Evolutionary conservation across 169 alveolate genomes (phyloP), one percentile per base, ranked within the genome.

Genomic region (Theileria parva): DNA sequence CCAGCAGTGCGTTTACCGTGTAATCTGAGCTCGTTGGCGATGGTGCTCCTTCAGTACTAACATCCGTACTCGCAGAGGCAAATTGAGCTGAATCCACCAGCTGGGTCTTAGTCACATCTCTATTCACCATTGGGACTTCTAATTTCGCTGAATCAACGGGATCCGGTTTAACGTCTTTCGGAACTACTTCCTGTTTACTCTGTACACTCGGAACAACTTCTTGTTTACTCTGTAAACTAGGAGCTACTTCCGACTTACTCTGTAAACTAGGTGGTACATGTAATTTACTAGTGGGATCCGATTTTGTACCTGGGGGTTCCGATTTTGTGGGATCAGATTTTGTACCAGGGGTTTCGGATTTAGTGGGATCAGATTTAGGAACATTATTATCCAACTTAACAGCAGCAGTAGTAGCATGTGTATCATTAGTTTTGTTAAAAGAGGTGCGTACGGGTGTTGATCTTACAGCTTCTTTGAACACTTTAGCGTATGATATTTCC

Each of bases 401-500:
- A 2, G 25, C 65, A 23, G 65, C 65, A 55, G 5, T 5, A 23
- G 9, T 5, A 23, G 65, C 28, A 5, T 55, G 3, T 57, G 75
- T 8, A 67, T 67, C 75, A 67, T 28, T 37, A 57, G 64, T 4
- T 67, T 67, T 67, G 17, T 76, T 13, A 28, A 28, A 28, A 60
- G 12, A 11, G 0, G 68, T 28, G 2, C 34, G 50, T 28, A 37
- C 51, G 3, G 39, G 23, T 11, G 60, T 77, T 15, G 13, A 39
- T 13, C 69, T 21, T 15, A 25, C 83, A 6, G 55, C 64, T 39
- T 74, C 37, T 25, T 76, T 51, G 9, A 70, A 32, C 15, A 70
- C 67, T 9, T 70, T 70, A 8, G 78, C 78, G 9, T 70, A 70
- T 7, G 78, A 70, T 32, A 70, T 53, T 9, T 70, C 74, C 19